Percentiles rank a stretch among this genome's conserved stretches.
phyloP scores from a whole-genome alignment of 169 alveolate genomes.

The Plasmodium adleri region DNA sequence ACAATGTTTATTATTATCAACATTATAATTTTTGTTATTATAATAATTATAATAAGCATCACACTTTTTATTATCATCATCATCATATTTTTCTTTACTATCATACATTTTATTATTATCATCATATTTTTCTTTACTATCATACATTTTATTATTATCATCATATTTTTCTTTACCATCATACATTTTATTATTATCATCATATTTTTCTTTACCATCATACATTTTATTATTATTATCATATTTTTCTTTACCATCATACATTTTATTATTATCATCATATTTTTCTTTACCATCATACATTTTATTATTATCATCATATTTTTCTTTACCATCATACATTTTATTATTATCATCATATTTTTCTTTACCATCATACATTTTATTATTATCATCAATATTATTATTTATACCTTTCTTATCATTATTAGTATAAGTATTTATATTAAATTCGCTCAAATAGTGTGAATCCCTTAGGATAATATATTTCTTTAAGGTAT shows the following conservation, averaged over 20 bases:
- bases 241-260: not conserved
- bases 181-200: not conserved
- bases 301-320: not conserved
- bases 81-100: not conserved
- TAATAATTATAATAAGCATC: not conserved
- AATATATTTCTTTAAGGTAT: conserved; percentile 22
- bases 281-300: not conserved
- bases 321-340: not conserved
- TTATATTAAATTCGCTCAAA: not conserved
- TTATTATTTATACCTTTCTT: conserved; percentile 6
- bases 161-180: not conserved
- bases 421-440: not conserved
- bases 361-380: not conserved
- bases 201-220: not conserved
- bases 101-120: not conserved
- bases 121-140: not conserved
- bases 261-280: not conserved
- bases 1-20: not conserved
- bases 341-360: not conserved
- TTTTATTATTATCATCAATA: not conserved
- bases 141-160: not conserved
- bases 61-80: not conserved
- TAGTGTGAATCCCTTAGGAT: conserved; percentile 8
- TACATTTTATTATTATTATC: not conserved
- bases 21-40: not conserved